Evolutionary conservation across 192 early-diverging fungal species (phyloP), one percentile per base, ranked within the genome.

Genomic region (Powellomyces hirtus): DNA sequence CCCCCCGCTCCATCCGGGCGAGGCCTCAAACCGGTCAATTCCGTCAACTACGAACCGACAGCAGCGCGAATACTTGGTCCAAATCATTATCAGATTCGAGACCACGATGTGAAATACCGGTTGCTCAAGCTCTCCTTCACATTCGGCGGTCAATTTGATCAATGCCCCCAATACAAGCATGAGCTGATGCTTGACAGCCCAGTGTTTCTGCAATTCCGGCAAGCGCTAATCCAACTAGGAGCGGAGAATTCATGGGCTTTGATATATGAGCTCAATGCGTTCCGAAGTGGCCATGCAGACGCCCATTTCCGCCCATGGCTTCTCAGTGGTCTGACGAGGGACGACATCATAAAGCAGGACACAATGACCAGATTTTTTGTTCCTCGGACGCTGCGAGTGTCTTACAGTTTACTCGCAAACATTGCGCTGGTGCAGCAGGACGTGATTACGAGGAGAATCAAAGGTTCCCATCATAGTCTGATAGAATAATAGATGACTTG

Each of bases 231-330:
- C 11, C n/a, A 30, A 13, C 16, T 49, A 13, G 62, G 62, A 0
- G 38, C 20, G 20, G 24, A 49, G 45, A 22, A 36, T 3, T 11
- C n/a, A 6, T 64, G 62, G 62, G 13, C 26, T 11, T 18, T 49
- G 2, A 22, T 36, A 44, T 64, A 64, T 33, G 62, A 64, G 45
- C 42, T 64, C 16, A 51, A 49, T 29, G 14, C n/a, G 24, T 49
- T 24, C 22, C 16, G 30, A 16, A n/a, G n/a, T 22, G 33, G 34
- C 26, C 13, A 44, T 13, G 26, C 42, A 4, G 62, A 64, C 22
- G 62, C 35, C 27, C 34, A 64, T 14, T 64, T 50, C 30, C 62
- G 62, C 16, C 62, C 62, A 22, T 64, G 62, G 62, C 35, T 64
- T 13, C 18, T 49, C 3, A 50, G 13, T 3, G 38, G 42, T 22